A percentile compares a stretch with the other conserved stretches of the same genome.
Evolutionary conservation across 306 rosid species (phyloP).

Genomic region (Cucumis hystrix): DNA sequence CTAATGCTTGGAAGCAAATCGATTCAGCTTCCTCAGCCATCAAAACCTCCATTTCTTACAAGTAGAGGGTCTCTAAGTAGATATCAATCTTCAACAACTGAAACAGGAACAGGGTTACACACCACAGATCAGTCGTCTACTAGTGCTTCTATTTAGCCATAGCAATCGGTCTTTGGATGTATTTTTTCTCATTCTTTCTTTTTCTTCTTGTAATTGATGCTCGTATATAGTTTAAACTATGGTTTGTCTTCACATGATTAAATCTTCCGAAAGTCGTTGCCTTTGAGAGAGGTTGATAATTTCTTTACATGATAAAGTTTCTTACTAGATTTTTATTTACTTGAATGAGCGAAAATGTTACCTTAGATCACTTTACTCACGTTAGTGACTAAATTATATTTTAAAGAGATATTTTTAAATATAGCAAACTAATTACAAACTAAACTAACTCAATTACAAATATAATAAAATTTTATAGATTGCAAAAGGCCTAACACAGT

Average conservation of each 20-base stretch:
- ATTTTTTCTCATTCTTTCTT: no score
- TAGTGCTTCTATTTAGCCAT: neutral
- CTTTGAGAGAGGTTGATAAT: neutral
- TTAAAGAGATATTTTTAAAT: no score
- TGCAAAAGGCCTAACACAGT: no score
- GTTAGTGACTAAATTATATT: no score
- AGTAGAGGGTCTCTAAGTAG: neutral
- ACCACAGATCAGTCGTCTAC: neutral
- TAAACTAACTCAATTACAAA: no score
- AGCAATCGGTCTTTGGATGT: neutral
- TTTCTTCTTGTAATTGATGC: neutral
- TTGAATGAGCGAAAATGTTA: no score
- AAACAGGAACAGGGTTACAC: neutral
- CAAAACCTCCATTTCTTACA: conserved; percentile 2
- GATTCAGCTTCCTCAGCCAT: neutral
- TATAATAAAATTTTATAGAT: no score
- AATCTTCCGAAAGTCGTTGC: neutral
- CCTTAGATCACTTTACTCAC: no score
- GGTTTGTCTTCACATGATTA: neutral
- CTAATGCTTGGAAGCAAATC: conserved; percentile 14
- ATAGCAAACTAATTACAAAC: no score
- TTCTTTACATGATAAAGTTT: neutral
- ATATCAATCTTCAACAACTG: conserved; percentile 2
- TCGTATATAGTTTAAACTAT: neutral
- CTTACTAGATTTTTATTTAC: no score